Conservation (phyloP, 768 basidiomycete species). For the Mycena capillaripes region DNA sequence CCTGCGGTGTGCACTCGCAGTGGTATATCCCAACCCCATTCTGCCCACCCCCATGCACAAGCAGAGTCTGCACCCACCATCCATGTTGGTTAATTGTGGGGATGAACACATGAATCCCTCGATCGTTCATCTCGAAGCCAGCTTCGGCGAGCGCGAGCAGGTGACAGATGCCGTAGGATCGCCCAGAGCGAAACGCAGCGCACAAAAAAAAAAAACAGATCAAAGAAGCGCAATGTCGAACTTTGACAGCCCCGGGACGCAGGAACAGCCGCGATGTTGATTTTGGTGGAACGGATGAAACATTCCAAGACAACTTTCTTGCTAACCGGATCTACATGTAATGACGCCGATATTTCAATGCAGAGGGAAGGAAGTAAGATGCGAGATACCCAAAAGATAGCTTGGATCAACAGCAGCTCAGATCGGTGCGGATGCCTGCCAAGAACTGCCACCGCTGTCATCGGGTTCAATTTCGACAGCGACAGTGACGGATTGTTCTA, state of each 20-base stretch:
- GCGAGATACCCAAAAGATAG: background rate
- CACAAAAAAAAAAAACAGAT: too few species aligned
- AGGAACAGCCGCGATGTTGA: background rate
- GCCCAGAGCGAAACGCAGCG: too few species aligned
- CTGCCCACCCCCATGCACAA: too few species aligned
- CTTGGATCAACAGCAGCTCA: background rate
- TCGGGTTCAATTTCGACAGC: background rate
- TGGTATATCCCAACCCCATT: slow-evolving; percentile 4
- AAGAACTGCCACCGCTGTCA: slow-evolving; percentile 1
- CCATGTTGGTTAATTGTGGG: background rate
- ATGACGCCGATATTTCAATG: background rate
- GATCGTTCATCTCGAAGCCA: background rate
- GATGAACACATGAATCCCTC: background rate
- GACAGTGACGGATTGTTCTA: background rate
- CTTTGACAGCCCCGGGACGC: too few species aligned
- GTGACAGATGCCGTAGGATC: too few species aligned
- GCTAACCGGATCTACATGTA: background rate
- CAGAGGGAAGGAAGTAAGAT: background rate
- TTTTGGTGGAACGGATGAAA: slow-evolving; percentile 3
- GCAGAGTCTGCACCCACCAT: background rate
- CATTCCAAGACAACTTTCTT: background rate
- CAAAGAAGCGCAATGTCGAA: too few species aligned
- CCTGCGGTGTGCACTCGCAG: background rate
- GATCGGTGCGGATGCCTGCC: slow-evolving; percentile 4
- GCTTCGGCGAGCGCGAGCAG: background rate